phyloP scores from a whole-genome alignment of 2,329 filamentous ascomycete species.

The Epichloe baconii region DNA sequence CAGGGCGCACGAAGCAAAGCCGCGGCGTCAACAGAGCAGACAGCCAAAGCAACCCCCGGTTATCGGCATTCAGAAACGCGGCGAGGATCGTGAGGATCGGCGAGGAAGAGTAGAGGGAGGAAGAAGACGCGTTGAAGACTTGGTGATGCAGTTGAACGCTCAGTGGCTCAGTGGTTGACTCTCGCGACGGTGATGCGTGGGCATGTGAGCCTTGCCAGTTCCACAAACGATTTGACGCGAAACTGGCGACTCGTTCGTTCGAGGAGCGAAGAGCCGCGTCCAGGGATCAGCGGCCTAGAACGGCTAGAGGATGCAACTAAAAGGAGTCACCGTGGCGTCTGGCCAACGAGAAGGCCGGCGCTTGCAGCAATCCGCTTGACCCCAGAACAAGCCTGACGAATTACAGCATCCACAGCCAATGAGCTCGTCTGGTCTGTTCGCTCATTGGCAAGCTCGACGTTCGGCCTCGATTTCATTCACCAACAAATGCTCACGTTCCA shows the following conservation, averaged over 20 bases:
- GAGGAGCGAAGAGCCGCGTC: not conserved
- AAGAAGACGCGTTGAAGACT: not conserved
- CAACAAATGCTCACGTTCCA: no score
- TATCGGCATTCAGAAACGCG: not conserved
- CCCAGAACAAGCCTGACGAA: conserved; percentile 11
- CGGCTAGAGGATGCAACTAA: conserved; percentile 12
- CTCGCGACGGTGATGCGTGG: not conserved
- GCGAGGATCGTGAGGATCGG: not conserved
- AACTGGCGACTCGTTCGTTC: not conserved
- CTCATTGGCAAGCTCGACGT: not conserved
- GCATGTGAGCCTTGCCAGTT: not conserved
- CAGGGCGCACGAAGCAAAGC: not conserved
- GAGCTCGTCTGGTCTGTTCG: not conserved
- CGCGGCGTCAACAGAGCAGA: not conserved
- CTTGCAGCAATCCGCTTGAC: conserved; percentile 17
- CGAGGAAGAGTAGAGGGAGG: not conserved
- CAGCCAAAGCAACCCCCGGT: not conserved
- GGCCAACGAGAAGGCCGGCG: conserved; percentile 19
- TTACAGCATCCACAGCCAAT: not conserved
- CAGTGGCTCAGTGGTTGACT: not conserved
- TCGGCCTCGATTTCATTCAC: no score
- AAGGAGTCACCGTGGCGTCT: conserved; percentile 18
- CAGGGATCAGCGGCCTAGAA: not conserved
- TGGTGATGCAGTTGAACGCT: not conserved
- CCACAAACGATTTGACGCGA: not conserved